Percentiles rank a stretch among this genome's conserved stretches.
These are phyloP conservation scores for Atkinsonella hypoxylon DNA, from an alignment of 2,329 filamentous ascomycete species.

Conservation along the genomic window DNA sequence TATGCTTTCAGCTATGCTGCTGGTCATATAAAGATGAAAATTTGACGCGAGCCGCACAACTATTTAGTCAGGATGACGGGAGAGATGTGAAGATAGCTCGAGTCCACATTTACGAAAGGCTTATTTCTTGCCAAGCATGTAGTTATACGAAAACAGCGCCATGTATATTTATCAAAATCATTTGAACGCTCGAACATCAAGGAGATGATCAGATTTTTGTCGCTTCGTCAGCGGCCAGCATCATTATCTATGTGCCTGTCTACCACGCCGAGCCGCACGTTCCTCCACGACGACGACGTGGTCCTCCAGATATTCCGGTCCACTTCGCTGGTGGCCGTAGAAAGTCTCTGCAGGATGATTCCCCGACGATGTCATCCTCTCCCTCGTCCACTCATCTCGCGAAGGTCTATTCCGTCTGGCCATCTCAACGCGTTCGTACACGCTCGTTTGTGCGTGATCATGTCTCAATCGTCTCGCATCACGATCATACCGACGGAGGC, in stretches of 20 bases:
- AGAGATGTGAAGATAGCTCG: not conserved
- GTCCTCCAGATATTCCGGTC: not conserved
- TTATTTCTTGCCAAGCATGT: not conserved
- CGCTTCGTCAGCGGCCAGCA: not conserved
- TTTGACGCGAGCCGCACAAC: not conserved
- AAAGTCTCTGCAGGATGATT: not conserved
- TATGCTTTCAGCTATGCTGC: not conserved
- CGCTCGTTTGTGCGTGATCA: constrained; percentile 8
- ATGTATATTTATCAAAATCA: not conserved
- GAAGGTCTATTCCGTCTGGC: constrained; percentile 12
- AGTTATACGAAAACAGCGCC: not conserved
- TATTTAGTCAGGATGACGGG: not conserved
- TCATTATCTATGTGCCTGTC: not conserved
- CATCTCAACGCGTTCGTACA: constrained; percentile 9
- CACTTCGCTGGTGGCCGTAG: not conserved
- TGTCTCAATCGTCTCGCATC: constrained; percentile 6
- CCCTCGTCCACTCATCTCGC: not conserved
- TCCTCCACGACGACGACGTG: not conserved
- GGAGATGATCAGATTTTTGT: not conserved
- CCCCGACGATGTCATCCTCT: not conserved
- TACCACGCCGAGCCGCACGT: not conserved
- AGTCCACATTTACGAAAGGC: not conserved
- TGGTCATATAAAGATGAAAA: not conserved
- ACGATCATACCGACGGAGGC: not conserved
- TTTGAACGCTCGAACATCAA: not conserved